Conservation (phyloP, 768 basidiomycete genomes). For the Inosperma sp. region DNA sequence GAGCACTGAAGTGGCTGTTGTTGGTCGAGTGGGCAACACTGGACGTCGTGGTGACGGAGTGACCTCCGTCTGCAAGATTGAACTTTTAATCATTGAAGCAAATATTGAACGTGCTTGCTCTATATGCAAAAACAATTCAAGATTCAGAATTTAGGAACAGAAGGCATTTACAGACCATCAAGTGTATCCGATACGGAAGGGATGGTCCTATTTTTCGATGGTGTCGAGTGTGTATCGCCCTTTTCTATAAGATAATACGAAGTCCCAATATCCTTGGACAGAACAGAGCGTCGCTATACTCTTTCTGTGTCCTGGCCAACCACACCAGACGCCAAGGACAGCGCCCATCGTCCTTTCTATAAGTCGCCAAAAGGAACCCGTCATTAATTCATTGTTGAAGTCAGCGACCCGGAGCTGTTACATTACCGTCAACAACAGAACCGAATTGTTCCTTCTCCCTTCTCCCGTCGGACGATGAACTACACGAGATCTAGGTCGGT, state of each 20-base stretch:
- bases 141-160: not conserved
- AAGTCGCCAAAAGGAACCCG: too few species aligned
- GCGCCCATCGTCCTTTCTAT: too few species aligned
- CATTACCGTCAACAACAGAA: too few species aligned
- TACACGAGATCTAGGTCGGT: too few species aligned
- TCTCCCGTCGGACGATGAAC: too few species aligned
- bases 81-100: slow-evolving; percentile 72
- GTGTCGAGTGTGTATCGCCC: slow-evolving; percentile 44
- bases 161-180: slow-evolving; percentile 63
- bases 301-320: slow-evolving; percentile 31
- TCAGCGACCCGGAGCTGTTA: too few species aligned
- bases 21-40: too few species aligned
- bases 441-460: too few species aligned
- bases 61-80: slow-evolving; percentile 69
- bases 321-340: too few species aligned
- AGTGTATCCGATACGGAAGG: slow-evolving; percentile 68
- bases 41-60: slow-evolving; percentile 60
- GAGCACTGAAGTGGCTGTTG: slow-evolving; percentile 31
- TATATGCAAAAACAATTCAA: slow-evolving; percentile 28
- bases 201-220: slow-evolving; percentile 57
- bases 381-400: too few species aligned
- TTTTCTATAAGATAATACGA: slow-evolving; percentile 67
- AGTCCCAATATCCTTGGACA: too few species aligned
- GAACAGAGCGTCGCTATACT: slow-evolving; percentile 58
- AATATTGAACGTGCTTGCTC: too few species aligned